Conservation (phyloP, 805 yeast genomes). For the Candida succiphila region DNA sequence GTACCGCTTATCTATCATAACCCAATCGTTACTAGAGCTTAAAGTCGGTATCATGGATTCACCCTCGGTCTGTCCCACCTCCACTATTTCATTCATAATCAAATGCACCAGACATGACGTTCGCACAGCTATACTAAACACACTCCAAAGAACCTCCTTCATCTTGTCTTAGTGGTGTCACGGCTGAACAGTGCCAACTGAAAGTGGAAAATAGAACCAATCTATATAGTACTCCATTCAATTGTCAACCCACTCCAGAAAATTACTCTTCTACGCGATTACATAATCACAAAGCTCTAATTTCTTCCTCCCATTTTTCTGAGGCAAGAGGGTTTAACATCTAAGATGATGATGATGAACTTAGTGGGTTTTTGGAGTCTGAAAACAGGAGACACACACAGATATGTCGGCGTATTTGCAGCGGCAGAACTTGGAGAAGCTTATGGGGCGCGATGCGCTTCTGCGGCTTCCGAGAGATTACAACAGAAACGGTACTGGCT, state of each 20-base stretch:
- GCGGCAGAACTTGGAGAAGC: constrained; percentile 62
- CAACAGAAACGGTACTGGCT: constrained; percentile 7
- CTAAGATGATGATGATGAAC: too few species aligned
- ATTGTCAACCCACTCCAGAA: too few species aligned
- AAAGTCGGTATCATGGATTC: constrained; percentile 95
- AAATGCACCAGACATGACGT: constrained; percentile 63
- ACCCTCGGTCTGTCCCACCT: constrained; percentile 59
- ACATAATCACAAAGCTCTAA: too few species aligned
- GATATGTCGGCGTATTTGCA: constrained; percentile 58
- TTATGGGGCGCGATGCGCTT: constrained; percentile 60
- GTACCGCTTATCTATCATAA: constrained; percentile 59
- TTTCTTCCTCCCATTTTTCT: too few species aligned
- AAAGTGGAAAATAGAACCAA: background rate
- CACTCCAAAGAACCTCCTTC: constrained; percentile 1
- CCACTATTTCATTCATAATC: constrained; percentile 14
- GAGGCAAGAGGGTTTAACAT: too few species aligned
- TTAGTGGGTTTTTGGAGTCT: background rate
- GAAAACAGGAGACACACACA: background rate
- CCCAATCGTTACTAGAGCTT: constrained; percentile 64
- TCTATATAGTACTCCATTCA: too few species aligned
- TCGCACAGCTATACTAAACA: constrained; percentile 25
- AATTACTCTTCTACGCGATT: too few species aligned
- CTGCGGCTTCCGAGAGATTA: constrained; percentile 18
- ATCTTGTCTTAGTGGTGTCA: background rate
- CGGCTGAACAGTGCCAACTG: background rate